Evolutionary conservation across 805 yeast species (phyloP), one percentile per base, ranked within the genome.

Genomic region (Pichia pseudocactophila): DNA sequence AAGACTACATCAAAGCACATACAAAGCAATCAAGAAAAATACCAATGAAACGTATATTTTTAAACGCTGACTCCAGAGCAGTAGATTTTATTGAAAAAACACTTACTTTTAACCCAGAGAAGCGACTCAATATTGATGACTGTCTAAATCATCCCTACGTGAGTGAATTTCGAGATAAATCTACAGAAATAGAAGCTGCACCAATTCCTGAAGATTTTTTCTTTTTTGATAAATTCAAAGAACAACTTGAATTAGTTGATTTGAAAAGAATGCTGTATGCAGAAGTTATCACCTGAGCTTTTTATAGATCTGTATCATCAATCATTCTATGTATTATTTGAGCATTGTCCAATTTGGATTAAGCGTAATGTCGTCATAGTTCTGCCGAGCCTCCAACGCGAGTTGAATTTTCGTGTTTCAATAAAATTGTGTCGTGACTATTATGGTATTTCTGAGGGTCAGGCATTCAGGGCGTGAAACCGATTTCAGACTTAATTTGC

Each of bases 111-210:
- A 85, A 88, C 55, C 96, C 97, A 1, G 61, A 69, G 3, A 77
- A 82, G 52, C 69, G 98, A 54, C 81, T 90, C 49, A 76, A 87
- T 1, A 96, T 86, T 4, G 82, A 74, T 36, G 82, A 82, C 45
- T 95, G 96, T 0, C 70, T 90, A 30, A 66, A 71, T 46, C 97
- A 90, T 58, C 95, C 95, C 2, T 84, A 83, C 54, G 64, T 84
- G 39, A 65, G 68, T 40, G 63, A 74, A 17, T 83, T 82, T 55
- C 85, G 84, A 52, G 84, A 77, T 50, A 80, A 82, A 9, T 74
- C 73, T 28, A 89, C 82, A 52, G 92, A 83, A 56, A 87, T 86
- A 1, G 58, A 58, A 15, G 71, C 74, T 30, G 69, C 65, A 26
- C 72, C 70, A 30, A 72, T 75, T 25, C 76, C 80, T 1, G 70